Percentiles rank a stretch among this genome's conserved stretches.
Evolutionary conservation across 345 rosid species (phyloP).

Genomic region (Corchorus olitorius): DNA sequence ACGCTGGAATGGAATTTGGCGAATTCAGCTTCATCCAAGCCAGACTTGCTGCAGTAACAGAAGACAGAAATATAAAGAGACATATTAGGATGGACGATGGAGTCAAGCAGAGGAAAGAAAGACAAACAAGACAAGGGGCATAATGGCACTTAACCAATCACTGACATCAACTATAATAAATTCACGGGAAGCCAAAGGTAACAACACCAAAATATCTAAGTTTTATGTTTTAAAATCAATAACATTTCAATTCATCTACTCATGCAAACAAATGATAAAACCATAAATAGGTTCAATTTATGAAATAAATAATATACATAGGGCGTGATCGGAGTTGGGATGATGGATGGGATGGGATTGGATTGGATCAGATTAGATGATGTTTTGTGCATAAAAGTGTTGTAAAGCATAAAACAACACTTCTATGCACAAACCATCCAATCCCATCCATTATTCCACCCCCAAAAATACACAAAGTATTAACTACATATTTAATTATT

Average conservation of each 20-base stretch:
- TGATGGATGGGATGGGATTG: too few species aligned
- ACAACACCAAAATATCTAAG: neutral
- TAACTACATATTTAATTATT: neutral
- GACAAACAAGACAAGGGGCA: neutral
- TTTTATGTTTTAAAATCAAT: neutral
- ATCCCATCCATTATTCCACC: too few species aligned
- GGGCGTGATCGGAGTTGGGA: too few species aligned
- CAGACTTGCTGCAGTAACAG: conserved; percentile 65
- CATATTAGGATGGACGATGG: neutral
- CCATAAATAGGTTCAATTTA: too few species aligned
- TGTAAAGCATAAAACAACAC: too few species aligned
- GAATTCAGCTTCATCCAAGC: conserved; percentile 72
- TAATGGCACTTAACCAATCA: neutral
- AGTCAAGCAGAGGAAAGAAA: neutral
- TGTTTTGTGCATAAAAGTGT: too few species aligned
- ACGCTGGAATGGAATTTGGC: conserved; percentile 60
- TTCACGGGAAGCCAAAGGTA: neutral
- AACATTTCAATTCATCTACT: neutral
- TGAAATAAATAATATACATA: too few species aligned
- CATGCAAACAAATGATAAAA: neutral
- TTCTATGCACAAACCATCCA: too few species aligned
- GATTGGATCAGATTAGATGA: too few species aligned
- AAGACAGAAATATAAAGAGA: neutral
- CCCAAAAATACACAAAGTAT: neutral
- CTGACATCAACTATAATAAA: neutral